These are phyloP conservation scores for Trebouxiophyceae sp. DNA, from an alignment of 163 green algal genomes.

Conservation along the genomic window DNA sequence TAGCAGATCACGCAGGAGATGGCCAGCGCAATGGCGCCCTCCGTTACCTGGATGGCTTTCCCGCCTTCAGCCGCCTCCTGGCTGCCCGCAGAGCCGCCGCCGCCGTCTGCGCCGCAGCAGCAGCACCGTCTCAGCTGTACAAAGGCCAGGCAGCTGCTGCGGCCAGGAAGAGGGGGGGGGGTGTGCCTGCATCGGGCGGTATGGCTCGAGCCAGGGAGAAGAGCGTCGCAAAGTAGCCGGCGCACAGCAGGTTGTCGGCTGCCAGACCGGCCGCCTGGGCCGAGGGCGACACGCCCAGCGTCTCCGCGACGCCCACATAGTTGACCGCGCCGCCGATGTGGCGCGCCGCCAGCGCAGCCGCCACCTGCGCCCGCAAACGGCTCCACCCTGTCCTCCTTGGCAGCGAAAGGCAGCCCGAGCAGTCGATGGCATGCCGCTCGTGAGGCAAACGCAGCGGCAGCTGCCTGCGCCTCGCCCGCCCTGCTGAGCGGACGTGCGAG, in stretches of 20 bases:
- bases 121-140: no score
- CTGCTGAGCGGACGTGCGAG: no score
- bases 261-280: conserved; percentile 67
- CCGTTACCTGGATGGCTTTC: conserved; percentile 40
- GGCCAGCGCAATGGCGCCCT: conserved; percentile 46
- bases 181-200: conserved; percentile 37
- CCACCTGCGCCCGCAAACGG: no score
- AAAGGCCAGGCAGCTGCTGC: no score
- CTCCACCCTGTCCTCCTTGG: no score
- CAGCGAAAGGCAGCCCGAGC: no score
- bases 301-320: conserved; percentile 82
- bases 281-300: conserved; percentile 47
- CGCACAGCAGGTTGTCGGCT: conserved; percentile 84
- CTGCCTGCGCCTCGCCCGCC: no score
- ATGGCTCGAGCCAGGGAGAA: conserved; percentile 67
- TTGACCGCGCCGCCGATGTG: conserved; percentile 94
- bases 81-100: no score
- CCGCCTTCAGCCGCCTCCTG: no score
- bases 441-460: no score
- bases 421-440: no score
- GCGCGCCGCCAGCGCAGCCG: conserved; percentile 64
- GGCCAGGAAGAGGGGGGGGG: not conserved
- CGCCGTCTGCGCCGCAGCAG: no score
- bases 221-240: conserved; percentile 79
- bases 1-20: conserved; percentile 54